Percentiles rank a stretch among this genome's conserved stretches.
phyloP scores from a whole-genome alignment of 257 asterid species.

The Nicotiana undulata region DNA sequence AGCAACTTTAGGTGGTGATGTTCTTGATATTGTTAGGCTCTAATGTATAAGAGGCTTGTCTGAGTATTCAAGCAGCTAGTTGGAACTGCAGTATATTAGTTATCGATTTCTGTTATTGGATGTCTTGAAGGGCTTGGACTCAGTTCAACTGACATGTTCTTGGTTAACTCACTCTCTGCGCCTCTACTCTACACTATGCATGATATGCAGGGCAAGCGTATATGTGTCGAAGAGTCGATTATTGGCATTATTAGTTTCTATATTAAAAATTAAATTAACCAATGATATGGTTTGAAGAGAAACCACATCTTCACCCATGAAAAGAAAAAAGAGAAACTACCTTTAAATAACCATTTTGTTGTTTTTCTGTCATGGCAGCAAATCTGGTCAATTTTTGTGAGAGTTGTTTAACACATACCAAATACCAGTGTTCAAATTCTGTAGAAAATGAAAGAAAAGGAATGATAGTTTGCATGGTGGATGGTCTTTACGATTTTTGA shows the following conservation, averaged over 20 bases:
- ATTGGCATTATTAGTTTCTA: too few relatives aligned
- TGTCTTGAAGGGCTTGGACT: not conserved
- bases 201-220: not conserved
- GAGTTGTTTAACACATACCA: too few relatives aligned
- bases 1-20: not conserved
- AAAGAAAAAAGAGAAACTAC: too few relatives aligned
- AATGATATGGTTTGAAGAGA: too few relatives aligned
- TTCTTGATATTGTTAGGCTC: not conserved
- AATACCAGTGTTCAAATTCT: not conserved
- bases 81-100: not conserved
- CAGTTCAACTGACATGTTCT: not conserved
- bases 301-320: too few relatives aligned
- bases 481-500: not conserved
- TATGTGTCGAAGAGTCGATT: not conserved
- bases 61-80: not conserved
- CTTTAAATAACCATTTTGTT: not conserved
- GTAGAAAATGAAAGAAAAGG: not conserved
- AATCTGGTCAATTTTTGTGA: too few relatives aligned
- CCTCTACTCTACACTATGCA: not conserved
- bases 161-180: not conserved
- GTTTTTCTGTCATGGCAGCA: not conserved
- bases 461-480: not conserved
- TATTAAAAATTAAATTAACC: too few relatives aligned
- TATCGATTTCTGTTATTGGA: not conserved
- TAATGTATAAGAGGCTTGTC: not conserved